phyloP scores from a whole-genome alignment of 345 rosid genomes.

The Raphanus sativus region DNA sequence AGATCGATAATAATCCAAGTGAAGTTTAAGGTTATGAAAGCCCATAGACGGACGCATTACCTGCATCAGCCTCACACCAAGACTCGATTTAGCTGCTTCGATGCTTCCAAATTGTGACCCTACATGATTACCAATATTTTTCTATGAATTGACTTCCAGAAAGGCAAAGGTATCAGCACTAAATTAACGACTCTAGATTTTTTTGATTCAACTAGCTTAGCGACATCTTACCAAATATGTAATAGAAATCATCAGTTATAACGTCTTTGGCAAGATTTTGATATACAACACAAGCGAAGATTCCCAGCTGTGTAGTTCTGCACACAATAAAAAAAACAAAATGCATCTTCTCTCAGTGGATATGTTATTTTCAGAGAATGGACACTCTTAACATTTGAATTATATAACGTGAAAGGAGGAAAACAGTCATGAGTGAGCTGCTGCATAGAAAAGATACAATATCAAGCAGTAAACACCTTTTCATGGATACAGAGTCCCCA shows the following conservation, averaged over 20 bases:
- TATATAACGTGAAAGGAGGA: not conserved
- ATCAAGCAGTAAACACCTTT: not conserved
- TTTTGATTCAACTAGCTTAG: not conserved
- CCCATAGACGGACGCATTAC: constrained; percentile 36
- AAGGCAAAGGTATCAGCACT: not conserved
- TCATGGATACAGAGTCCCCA: not conserved
- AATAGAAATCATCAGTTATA: constrained; percentile 69
- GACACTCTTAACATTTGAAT: not conserved
- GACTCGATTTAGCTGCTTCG: constrained; percentile 66
- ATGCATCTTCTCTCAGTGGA: not conserved
- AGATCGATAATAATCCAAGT: not conserved
- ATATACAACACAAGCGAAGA: constrained; percentile 75
- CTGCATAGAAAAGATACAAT: not conserved
- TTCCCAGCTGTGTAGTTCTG: constrained; percentile 88
- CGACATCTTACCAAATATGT: constrained; percentile 68
- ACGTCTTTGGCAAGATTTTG: constrained; percentile 90
- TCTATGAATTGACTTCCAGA: not conserved
- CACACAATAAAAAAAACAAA: constrained; percentile 24
- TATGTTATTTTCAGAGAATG: not conserved
- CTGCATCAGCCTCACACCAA: constrained; percentile 85
- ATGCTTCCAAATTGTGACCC: constrained; percentile 84
- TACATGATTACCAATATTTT: constrained; percentile 35
- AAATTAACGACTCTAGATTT: not conserved
- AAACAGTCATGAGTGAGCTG: constrained; percentile 14
- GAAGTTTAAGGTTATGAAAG: constrained; percentile 4